Evolutionary conservation across 2,329 filamentous ascomycete species (phyloP), one percentile per base, ranked within the genome.

Genomic region (Fusarium globosum): DNA sequence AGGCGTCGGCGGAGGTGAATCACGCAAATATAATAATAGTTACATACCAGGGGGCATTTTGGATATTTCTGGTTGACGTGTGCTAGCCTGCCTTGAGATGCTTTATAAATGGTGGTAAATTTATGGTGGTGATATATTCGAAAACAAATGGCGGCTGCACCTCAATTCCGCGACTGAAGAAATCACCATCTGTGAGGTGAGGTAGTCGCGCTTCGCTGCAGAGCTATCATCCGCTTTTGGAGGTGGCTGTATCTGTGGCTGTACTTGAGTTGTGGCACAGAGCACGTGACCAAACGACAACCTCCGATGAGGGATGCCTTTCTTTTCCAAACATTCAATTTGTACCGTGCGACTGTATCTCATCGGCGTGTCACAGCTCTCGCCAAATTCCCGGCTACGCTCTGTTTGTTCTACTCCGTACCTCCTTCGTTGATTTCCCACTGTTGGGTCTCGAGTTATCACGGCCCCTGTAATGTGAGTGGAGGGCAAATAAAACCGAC

Each of bases 11-110:
- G 33, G 15, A 38, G 4, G 20, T 33, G 35, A 51, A 43, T 12
- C 30, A 28, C 28, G n/a, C 20, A 33, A 20, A 52, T 28, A 33
- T 26, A 36, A 52, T 20, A 26, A 28, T 15, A 18, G 16, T 9
- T 49, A 51, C 78, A 45, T 72, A 79, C 78, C 78, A 49, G 78
- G 78, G 7, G 78, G 78, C 78, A 79, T 79, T 35, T 73, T 75
- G 41, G 20, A 49, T 30, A 26, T 5, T 7, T 42, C 52, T 42
- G 14, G 13, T 39, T 33, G 33, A 16, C 14, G n/a, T 21, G 46
- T 41, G 14, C n/a, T 26, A 20, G 30, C 45, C 16, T n/a, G 33
- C 16, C 58, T 35, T n/a, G 28, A n/a, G 12, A 16, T 41, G 36
- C 45, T n/a, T 45, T 35, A 11, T 43, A 51, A 45, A 21, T 43